These are phyloP conservation scores for Endogone sp. DNA, from an alignment of 192 early-diverging fungal genomes.

Conservation along the genomic window DNA sequence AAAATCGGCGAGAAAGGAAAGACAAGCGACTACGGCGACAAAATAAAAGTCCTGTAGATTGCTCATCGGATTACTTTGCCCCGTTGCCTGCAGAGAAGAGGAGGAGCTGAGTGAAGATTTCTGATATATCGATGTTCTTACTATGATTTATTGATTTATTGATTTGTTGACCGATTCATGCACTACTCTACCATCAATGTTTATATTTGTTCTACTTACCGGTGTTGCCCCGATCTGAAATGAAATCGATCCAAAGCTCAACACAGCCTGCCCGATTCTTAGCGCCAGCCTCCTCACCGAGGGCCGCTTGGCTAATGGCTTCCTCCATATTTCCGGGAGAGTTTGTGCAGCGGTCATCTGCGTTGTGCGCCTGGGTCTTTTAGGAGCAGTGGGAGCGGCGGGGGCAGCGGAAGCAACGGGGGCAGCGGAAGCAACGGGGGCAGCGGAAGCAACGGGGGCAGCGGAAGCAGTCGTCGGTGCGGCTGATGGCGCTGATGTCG, in stretches of 20 bases:
- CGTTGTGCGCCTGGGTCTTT: too few species aligned
- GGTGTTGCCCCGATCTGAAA: not conserved
- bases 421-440: too few species aligned
- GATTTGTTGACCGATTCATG: not conserved
- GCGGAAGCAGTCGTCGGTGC: too few species aligned
- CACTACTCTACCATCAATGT: not conserved
- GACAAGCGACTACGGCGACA: not conserved
- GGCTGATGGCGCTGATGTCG: too few species aligned
- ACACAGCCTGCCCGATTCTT: not conserved
- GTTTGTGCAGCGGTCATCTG: too few species aligned
- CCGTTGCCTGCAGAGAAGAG: not conserved
- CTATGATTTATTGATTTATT: not conserved
- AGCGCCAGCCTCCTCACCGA: not conserved
- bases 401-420: too few species aligned
- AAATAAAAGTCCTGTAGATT: not conserved
- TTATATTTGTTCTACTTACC: not conserved
- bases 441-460: too few species aligned
- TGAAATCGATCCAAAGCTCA: not conserved
- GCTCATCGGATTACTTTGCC: not conserved
- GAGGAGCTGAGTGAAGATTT: too few species aligned
- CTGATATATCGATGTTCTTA: not conserved
- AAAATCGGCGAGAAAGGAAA: not conserved
- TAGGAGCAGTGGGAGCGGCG: too few species aligned
- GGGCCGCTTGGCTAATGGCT: too few species aligned
- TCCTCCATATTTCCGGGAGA: too few species aligned